A percentile compares a stretch with the other conserved stretches of the same genome.
phyloP scores from a whole-genome alignment of 306 rosid species.

The Coriaria nepalensis region DNA sequence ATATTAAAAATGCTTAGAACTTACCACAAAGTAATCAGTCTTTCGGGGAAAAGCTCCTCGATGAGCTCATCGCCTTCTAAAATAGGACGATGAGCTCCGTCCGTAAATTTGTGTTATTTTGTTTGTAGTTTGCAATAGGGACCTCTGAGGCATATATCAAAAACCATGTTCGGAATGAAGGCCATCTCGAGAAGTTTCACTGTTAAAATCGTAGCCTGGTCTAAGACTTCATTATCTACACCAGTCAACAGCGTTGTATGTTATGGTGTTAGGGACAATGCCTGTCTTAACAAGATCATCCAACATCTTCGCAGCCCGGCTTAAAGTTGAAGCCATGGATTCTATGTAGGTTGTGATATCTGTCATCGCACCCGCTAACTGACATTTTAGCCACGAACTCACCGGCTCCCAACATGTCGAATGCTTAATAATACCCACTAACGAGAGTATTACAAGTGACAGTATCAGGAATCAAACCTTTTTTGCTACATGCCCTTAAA shows the following conservation, averaged over 20 bases:
- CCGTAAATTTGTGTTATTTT: constrained; percentile 36
- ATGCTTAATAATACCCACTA: too few species aligned
- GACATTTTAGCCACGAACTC: constrained; percentile 30
- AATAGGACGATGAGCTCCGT: constrained; percentile 24
- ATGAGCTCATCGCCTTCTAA: constrained; percentile 21
- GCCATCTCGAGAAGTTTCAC: constrained; percentile 55
- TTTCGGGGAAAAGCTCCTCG: too few species aligned
- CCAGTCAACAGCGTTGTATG: constrained; percentile 40
- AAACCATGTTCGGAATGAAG: constrained; percentile 37
- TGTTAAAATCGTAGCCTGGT: constrained; percentile 40
- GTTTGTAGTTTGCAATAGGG: constrained; percentile 31
- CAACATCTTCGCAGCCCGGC: constrained; percentile 30
- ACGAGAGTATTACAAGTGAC: constrained; percentile 45
- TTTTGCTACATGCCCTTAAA: constrained; percentile 26
- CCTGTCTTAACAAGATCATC: constrained; percentile 43
- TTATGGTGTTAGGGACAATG: constrained; percentile 40
- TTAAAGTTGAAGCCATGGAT: constrained; percentile 42
- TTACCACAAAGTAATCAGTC: constrained; percentile 1
- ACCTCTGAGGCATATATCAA: constrained; percentile 48
- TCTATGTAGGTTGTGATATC: constrained; percentile 48
- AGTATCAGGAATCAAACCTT: constrained; percentile 43
- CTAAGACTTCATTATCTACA: constrained; percentile 35
- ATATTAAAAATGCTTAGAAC: too few species aligned
- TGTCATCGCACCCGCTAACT: constrained; percentile 32
- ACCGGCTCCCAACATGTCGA: constrained; percentile 36